Evolutionary conservation across 768 basidiomycete species (phyloP).

Genomic region (Lyophyllum decastes): DNA sequence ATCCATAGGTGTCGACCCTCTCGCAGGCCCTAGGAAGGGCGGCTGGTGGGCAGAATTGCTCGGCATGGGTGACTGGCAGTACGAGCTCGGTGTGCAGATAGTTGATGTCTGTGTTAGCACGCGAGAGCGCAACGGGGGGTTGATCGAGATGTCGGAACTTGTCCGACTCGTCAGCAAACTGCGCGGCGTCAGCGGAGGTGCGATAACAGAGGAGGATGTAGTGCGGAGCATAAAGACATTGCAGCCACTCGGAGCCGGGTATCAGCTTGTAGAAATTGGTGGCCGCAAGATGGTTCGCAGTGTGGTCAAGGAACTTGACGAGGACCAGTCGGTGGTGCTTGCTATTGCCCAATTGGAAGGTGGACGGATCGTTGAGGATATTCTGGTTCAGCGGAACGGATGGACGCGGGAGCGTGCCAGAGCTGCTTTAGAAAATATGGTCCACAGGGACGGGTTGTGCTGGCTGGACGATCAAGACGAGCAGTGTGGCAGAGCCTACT

Average conservation of each 20-base stretch:
- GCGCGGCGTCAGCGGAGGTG: constrained; percentile 66
- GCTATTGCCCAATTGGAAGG: constrained; percentile 69
- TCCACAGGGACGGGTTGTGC: constrained; percentile 86
- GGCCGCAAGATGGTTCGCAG: constrained; percentile 82
- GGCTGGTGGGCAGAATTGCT: constrained; percentile 93
- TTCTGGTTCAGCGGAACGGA: constrained; percentile 58
- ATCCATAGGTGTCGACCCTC: constrained; percentile 91
- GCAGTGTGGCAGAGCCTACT: constrained; percentile 66
- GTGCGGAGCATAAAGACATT: constrained; percentile 83
- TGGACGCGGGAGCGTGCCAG: constrained; percentile 82
- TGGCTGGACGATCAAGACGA: constrained; percentile 95
- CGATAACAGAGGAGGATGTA: constrained; percentile 85
- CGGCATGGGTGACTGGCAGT: constrained; percentile 91
- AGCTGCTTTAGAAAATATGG: constrained; percentile 85
- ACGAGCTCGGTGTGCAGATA: constrained; percentile 93
- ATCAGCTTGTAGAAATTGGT: constrained; percentile 78
- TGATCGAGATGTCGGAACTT: constrained; percentile 88
- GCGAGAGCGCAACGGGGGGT: constrained; percentile 85
- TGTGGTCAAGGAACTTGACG: constrained; percentile 88
- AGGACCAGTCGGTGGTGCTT: constrained; percentile 83
- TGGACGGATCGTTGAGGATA: constrained; percentile 69
- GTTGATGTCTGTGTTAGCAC: constrained; percentile 91
- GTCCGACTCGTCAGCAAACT: constrained; percentile 76
- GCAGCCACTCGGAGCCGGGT: constrained; percentile 88
- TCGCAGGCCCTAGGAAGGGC: constrained; percentile 81